Evolutionary conservation across 345 rosid species (phyloP).

Genomic region (Nasturtium officinale): DNA sequence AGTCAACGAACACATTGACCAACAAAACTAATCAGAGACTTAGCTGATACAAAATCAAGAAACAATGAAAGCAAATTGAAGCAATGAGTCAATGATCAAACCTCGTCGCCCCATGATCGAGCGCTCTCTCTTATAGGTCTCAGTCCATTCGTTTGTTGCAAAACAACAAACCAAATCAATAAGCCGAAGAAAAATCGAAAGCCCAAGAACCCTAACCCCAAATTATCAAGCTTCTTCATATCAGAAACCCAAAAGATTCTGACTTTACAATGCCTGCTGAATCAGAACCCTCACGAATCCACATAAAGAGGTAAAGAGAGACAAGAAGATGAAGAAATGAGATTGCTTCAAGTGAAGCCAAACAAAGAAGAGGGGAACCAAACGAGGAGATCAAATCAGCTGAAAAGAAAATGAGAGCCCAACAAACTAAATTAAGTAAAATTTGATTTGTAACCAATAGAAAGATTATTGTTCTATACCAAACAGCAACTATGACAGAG

Average conservation of each 20-base stretch:
- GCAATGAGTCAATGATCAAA: slow-evolving; percentile 44
- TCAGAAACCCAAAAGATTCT: slow-evolving; percentile 30
- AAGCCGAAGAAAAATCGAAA: slow-evolving; percentile 49
- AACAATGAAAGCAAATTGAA: slow-evolving; percentile 6
- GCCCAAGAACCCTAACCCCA: slow-evolving; percentile 51
- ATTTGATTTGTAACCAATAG: background rate
- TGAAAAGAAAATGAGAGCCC: slow-evolving; percentile 76
- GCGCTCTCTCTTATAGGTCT: slow-evolving; percentile 84
- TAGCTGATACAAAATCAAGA: slow-evolving; percentile 2
- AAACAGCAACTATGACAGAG: slow-evolving; percentile 34
- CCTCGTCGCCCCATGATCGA: slow-evolving; percentile 98
- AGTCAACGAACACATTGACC: slow-evolving; percentile 12
- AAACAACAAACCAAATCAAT: slow-evolving; percentile 55
- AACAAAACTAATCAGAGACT: background rate
- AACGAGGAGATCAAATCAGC: slow-evolving; percentile 29
- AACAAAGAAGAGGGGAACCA: slow-evolving; percentile 32
- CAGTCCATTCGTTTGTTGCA: slow-evolving; percentile 59
- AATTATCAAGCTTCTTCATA: slow-evolving; percentile 46
- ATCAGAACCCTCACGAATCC: background rate
- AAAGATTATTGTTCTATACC: slow-evolving; percentile 26
- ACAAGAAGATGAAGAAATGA: background rate
- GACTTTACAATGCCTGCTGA: slow-evolving; percentile 8
- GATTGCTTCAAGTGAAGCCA: slow-evolving; percentile 84
- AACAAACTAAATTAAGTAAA: slow-evolving; percentile 47
- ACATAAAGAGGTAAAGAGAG: background rate